Percentiles rank a stretch among this genome's conserved stretches.
These are phyloP conservation scores for Eudorina sp. DNA, from an alignment of 139 green algal species.

Conservation along the genomic window DNA sequence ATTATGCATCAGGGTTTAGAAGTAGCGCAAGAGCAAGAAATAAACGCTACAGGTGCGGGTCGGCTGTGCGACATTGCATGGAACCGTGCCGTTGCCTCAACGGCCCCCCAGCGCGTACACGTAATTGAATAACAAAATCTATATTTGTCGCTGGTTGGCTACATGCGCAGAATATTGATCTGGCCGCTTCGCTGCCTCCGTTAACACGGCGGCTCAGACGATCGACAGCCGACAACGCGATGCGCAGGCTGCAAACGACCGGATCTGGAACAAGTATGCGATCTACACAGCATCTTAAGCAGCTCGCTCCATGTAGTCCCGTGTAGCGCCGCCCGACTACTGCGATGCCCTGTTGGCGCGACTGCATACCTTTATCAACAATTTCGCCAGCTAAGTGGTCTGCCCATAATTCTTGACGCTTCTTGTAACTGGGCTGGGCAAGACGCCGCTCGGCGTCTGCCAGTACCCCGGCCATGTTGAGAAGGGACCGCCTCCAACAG, in stretches of 20 bases:
- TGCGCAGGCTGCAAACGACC: too few species aligned
- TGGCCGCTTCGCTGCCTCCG: neutral
- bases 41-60: too few species aligned
- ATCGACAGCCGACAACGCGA: neutral
- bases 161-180: neutral
- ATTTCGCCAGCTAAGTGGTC: slow-evolving; percentile 57
- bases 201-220: neutral
- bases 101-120: neutral
- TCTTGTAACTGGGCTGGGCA: slow-evolving; percentile 44
- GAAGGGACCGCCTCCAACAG: too few species aligned
- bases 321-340: neutral
- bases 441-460: slow-evolving; percentile 45
- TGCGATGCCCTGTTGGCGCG: neutral
- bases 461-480: slow-evolving; percentile 36
- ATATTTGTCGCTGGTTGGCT: neutral
- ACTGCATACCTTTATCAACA: slow-evolving; percentile 47
- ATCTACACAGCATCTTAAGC: too few species aligned
- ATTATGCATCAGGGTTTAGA: too few species aligned
- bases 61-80: too few species aligned
- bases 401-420: slow-evolving; percentile 50
- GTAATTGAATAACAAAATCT: neutral
- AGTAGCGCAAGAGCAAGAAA: too few species aligned
- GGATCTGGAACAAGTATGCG: too few species aligned
- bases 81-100: too few species aligned
- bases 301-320: too few species aligned